These are phyloP conservation scores for Erysimum cheiri DNA, from an alignment of 441 rosid species.

Conservation along the genomic window DNA sequence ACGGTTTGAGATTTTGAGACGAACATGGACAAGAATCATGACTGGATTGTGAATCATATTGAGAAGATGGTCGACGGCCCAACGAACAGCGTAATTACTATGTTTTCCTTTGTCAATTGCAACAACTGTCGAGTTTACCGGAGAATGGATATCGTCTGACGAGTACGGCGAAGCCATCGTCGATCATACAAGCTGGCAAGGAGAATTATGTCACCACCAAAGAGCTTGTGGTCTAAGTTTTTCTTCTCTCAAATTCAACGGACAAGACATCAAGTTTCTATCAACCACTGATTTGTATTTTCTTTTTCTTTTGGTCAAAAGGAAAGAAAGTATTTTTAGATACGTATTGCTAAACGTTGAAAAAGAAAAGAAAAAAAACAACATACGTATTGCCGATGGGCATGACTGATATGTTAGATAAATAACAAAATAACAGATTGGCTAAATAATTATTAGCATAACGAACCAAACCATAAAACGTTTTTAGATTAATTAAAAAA, in stretches of 20 bases:
- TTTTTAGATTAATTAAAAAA: too few relatives aligned
- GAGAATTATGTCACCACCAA: not conserved
- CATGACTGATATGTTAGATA: too few relatives aligned
- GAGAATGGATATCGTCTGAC: constrained; percentile 42
- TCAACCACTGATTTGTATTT: constrained; percentile 2
- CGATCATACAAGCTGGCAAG: not conserved
- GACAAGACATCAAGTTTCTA: not conserved
- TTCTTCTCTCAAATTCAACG: constrained; percentile 6
- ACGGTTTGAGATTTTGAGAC: constrained; percentile 56
- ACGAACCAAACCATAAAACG: too few relatives aligned
- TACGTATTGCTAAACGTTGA: not conserved
- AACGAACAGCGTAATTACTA: constrained; percentile 78
- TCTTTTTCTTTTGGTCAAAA: constrained; percentile 5
- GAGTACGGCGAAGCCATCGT: constrained; percentile 45
- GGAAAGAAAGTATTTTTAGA: constrained; percentile 5
- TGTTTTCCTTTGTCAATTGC: constrained; percentile 80
- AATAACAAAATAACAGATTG: too few relatives aligned
- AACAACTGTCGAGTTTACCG: constrained; percentile 56
- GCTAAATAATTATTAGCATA: too few relatives aligned
- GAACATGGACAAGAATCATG: constrained; percentile 68
- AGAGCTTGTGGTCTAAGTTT: constrained; percentile 1
- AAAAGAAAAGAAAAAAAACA: too few relatives aligned
- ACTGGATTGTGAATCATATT: constrained; percentile 42
- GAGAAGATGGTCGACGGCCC: constrained; percentile 77
- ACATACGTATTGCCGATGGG: too few relatives aligned